Evolutionary conservation across 2,329 filamentous ascomycete species (phyloP), one percentile per base, ranked within the genome.

Genomic region (Colletotrichum caudatum): DNA sequence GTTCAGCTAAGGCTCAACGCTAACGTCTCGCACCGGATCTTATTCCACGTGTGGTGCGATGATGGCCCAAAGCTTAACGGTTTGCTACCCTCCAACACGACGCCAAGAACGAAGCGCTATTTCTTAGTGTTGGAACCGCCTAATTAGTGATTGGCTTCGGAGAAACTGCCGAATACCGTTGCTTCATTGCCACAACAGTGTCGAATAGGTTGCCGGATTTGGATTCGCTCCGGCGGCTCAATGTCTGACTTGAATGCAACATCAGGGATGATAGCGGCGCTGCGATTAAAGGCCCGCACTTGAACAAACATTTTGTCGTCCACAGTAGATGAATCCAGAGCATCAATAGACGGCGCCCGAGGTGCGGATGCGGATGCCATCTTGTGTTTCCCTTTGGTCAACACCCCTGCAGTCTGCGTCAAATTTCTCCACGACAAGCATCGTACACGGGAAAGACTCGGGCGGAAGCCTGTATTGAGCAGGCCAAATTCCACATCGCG

Each of bases 301-400:
- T 66, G 26, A 4, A 58, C 44, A 26, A 26, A 20, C 11, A 29
- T 20, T 33, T 18, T 23, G 18, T 54, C 33, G 16, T 20, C n/a
- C 11, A 23, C 23, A 35, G 35, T 20, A 11, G 6, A 26, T n/a
- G n/a, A 33, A 37, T 44, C 23, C 53, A 5, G 9, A 7, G 9
- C n/a, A 5, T 35, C 12, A 46, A 56, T 9, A 23, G 20, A 53
- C 20, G 16, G 46, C 7, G 20, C 26, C 39, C 63, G 20, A 57
- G 63, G 33, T 37, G 35, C 48, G 46, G 53, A 18, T n/a, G 68
- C 65, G 65, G 59, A 69, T 71, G 65, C 59, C 65, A 69, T 71
- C 65, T 16, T 54, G 46, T 51, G 26, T 71, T n/a, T 33, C 48
- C 12, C 26, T 11, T n/a, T 12, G 23, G 18, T n/a, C n/a, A 64